Percentiles rank a stretch among this genome's conserved stretches.
Conservation (phyloP, 169 alveolate species). For the Plasmodium gonderi region DNA sequence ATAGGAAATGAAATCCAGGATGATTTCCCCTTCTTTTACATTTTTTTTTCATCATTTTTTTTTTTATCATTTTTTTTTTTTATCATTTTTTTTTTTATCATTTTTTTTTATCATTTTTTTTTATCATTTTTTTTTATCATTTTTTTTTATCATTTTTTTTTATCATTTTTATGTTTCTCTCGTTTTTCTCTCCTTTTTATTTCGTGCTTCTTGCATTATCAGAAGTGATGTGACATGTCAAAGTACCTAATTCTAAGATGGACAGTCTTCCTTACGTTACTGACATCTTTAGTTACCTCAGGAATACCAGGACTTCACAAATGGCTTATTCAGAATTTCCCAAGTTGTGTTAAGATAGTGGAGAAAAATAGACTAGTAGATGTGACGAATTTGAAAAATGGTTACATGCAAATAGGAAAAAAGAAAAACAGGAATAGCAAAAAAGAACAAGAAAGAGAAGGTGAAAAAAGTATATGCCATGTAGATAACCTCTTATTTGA, state of each 20-base stretch:
- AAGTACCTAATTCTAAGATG: not conserved
- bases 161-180: too few species aligned
- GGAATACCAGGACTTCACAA: slow-evolving; percentile 82
- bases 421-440: not conserved
- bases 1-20: too few species aligned
- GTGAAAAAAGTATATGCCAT: not conserved
- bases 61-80: too few species aligned
- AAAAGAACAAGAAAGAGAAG: not conserved
- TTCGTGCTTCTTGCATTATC: not conserved
- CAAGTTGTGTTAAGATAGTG: slow-evolving; percentile 72
- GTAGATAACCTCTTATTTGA: slow-evolving; percentile 79
- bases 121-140: too few species aligned
- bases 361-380: slow-evolving; percentile 35
- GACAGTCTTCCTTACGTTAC: not conserved
- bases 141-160: too few species aligned
- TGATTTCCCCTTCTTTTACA: too few species aligned
- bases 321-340: slow-evolving; percentile 76
- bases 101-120: too few species aligned
- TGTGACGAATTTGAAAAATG: not conserved
- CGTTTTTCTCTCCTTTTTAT: too few species aligned
- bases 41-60: too few species aligned
- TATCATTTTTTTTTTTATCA: too few species aligned
- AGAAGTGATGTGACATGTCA: slow-evolving; percentile 11
- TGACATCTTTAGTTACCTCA: not conserved
- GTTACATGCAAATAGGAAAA: not conserved